Evolutionary conservation across 805 yeast genomes (phyloP).

Genomic region (Cyberlindnera americana): DNA sequence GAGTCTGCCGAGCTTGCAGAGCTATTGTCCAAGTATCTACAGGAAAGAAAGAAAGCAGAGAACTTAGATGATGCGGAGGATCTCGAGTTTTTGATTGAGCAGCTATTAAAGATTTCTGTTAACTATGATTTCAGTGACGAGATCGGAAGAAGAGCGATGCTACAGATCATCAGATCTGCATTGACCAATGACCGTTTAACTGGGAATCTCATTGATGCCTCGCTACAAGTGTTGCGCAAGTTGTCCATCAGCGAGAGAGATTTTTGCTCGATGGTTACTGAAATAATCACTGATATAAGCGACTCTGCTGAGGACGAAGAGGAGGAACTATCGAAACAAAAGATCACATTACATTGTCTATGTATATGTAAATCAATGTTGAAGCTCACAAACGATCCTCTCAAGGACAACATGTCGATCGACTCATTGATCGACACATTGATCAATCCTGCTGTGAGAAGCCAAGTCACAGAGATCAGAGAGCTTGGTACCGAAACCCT

Average conservation of each 20-base stretch:
- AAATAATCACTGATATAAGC: slow-evolving; percentile 78
- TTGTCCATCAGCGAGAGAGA: slow-evolving; percentile 78
- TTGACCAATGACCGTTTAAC: slow-evolving; percentile 54
- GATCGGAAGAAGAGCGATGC: slow-evolving; percentile 77
- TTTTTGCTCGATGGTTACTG: slow-evolving; percentile 80
- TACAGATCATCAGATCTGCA: slow-evolving; percentile 54
- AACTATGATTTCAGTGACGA: slow-evolving; percentile 87
- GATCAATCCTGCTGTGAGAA: slow-evolving; percentile 73
- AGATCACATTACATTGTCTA: slow-evolving; percentile 58
- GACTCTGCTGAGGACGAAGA: slow-evolving; percentile 42
- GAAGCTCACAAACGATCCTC: slow-evolving; percentile 60
- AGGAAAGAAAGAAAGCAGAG: slow-evolving; percentile 36
- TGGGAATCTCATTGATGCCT: slow-evolving; percentile 49
- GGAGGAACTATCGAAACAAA: slow-evolving; percentile 30
- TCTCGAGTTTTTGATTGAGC: slow-evolving; percentile 70
- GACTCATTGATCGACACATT: slow-evolving; percentile 71
- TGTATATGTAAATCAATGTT: slow-evolving; percentile 65
- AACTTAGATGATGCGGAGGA: slow-evolving; percentile 46
- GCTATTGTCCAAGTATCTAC: slow-evolving; percentile 52
- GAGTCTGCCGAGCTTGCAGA: slow-evolving; percentile 72
- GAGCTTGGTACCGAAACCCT: slow-evolving; percentile 69
- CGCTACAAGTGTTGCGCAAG: slow-evolving; percentile 63
- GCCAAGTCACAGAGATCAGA: slow-evolving; percentile 47
- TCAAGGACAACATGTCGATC: slow-evolving; percentile 61
- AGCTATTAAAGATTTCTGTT: slow-evolving; percentile 61